Conservation (phyloP, 352 stramenopile genomes). For the Globisporangium echinulatum region DNA sequence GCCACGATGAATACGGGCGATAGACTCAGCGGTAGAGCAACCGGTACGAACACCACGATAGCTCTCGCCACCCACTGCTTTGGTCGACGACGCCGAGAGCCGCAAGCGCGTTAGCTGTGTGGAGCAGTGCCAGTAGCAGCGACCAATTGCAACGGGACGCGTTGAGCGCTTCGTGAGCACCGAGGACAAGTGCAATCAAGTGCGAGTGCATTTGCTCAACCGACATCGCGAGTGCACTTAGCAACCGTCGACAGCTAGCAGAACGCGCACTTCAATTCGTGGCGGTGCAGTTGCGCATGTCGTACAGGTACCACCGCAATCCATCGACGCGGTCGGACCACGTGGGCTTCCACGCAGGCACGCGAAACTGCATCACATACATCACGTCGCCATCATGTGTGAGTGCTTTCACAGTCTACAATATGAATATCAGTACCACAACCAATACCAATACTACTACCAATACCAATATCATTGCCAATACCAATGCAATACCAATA, state of each 20-base stretch:
- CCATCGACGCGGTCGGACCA: slow-evolving; percentile 44
- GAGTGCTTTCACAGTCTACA: background rate
- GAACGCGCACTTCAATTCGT: background rate
- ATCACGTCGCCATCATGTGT: background rate
- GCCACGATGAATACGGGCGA: background rate
- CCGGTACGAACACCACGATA: slow-evolving; percentile 11
- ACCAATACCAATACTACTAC: no score
- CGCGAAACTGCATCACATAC: slow-evolving; percentile 44
- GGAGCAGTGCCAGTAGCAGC: background rate
- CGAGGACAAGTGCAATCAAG: slow-evolving; percentile 63
- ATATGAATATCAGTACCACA: no score
- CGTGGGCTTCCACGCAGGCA: slow-evolving; percentile 58
- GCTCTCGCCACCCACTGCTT: slow-evolving; percentile 14
- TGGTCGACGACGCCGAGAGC: slow-evolving; percentile 28
- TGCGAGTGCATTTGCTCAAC: slow-evolving; percentile 32
- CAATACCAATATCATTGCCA: no score
- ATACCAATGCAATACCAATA: no score
- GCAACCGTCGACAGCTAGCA: background rate
- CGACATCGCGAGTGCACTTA: slow-evolving; percentile 15
- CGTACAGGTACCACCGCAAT: slow-evolving; percentile 76
- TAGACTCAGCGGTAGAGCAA: background rate
- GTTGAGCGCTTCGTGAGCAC: slow-evolving; percentile 34
- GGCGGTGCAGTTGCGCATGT: slow-evolving; percentile 22
- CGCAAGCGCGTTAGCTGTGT: slow-evolving; percentile 17
- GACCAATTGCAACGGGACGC: slow-evolving; percentile 19